Base-by-base conservation (phyloP, 306 rosid species). In the Leucaena leucocephala region DNA sequence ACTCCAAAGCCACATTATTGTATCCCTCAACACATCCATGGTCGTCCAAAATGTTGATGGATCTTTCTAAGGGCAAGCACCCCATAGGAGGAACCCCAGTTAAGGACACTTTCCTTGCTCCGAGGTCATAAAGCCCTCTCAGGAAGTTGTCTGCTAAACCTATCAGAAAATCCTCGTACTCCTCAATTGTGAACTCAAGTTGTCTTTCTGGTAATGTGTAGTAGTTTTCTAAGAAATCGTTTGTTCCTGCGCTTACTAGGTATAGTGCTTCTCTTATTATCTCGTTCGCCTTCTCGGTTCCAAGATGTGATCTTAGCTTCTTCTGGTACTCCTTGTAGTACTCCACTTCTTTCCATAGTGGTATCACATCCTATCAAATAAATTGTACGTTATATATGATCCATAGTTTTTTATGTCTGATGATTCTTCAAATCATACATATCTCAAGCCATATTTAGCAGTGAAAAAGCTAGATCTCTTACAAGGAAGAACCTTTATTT, bases 301-400 rank as follows among this genome's bases (percentile, higher is more conserved):
- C 92, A 75, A 82, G 42, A 55, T 82, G 17, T 39, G 68, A 82
- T 59, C 75, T 85, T 40, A 89, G 59, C 66, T 82, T 86, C 21
- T 33, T 27, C 65, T 85, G 89, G 82, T 91, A 89, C 0, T 88
- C 94, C 69, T 88, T 88, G 74, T 83, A 91, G 79, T 78, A 86
- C 74, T 83, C 90, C 10, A 91, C 86, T 80, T 91, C 92, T 57
- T 85, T 89, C 94, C 94, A 91, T 12, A 91, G 78, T 42, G 97
- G 94, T 82, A 91, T 88, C 5, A 89, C 94, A 43, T 35, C 80
- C 92, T 88, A 72, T 58, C 19, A 63, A 34, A 55, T 19, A 7
- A 54, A 7, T 27, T 1, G 1, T 27, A 27, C 27, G 27, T 27
- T 27, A 27, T 27, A 27, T 27, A 27, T 27, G 0, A 27, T 27